Conservation (phyloP, 352 stramenopile genomes). For the Pythium pyrilobum region DNA sequence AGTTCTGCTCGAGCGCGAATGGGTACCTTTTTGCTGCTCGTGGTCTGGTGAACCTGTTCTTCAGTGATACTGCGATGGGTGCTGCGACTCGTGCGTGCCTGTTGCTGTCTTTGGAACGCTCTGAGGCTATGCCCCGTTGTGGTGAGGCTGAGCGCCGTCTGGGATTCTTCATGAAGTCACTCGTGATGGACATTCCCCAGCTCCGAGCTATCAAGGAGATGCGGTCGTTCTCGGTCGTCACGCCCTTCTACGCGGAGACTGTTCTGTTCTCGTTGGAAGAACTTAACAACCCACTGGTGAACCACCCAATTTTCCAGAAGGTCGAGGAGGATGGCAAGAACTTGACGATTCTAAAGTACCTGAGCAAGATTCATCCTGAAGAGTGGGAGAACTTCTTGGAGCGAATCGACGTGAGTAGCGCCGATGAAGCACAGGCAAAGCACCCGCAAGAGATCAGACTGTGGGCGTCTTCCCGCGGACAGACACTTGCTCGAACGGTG, state of each 20-base stretch:
- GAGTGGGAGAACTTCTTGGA: slow-evolving; percentile 86
- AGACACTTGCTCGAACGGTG: slow-evolving; percentile 74
- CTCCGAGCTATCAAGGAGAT: slow-evolving; percentile 79
- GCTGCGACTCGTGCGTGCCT: slow-evolving; percentile 38
- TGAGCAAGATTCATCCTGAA: slow-evolving; percentile 80
- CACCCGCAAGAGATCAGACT: slow-evolving; percentile 70
- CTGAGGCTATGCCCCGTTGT: slow-evolving; percentile 31
- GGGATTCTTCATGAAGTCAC: slow-evolving; percentile 84
- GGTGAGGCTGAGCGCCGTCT: slow-evolving; percentile 65
- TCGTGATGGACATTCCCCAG: slow-evolving; percentile 83
- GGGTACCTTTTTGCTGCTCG: slow-evolving; percentile 73
- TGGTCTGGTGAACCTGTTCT: slow-evolving; percentile 71
- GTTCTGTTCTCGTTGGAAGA: slow-evolving; percentile 78
- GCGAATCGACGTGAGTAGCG: slow-evolving; percentile 66
- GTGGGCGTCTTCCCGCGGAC: slow-evolving; percentile 77
- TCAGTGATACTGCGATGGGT: slow-evolving; percentile 72
- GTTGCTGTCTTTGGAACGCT: slow-evolving; percentile 22
- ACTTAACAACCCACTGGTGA: slow-evolving; percentile 76
- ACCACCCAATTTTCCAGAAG: slow-evolving; percentile 83
- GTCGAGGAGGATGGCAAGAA: slow-evolving; percentile 82
- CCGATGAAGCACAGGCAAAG: slow-evolving; percentile 67
- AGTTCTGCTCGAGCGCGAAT: slow-evolving; percentile 75
- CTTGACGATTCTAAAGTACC: slow-evolving; percentile 80
- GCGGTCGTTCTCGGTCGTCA: slow-evolving; percentile 82
- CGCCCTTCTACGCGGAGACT: slow-evolving; percentile 78